Evolutionary conservation across 148 eudicot species (phyloP).

Genomic region (Rhododendron mucronatum): DNA sequence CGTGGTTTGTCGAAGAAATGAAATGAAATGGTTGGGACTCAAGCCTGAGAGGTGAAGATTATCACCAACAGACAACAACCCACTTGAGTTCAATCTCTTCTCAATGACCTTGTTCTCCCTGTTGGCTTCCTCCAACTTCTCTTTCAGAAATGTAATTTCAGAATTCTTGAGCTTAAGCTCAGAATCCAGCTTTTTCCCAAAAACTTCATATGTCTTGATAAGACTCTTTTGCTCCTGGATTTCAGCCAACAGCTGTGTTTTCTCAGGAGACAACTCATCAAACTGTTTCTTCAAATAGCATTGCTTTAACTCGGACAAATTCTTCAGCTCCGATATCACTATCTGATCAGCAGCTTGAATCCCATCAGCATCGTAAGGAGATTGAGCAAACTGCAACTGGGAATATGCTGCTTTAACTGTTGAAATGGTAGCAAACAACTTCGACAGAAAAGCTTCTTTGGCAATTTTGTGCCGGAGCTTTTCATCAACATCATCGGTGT

Average conservation of each 20-base stretch:
- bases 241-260: slow-evolving; percentile 49
- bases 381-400: slow-evolving; percentile 68
- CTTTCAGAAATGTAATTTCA: slow-evolving; percentile 60
- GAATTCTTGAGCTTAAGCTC: slow-evolving; percentile 68
- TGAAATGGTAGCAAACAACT: slow-evolving; percentile 70
- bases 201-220: slow-evolving; percentile 56
- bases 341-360: slow-evolving; percentile 71
- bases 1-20: slow-evolving; percentile 46
- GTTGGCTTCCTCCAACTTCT: slow-evolving; percentile 62
- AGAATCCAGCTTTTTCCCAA: slow-evolving; percentile 60
- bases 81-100: slow-evolving; percentile 72
- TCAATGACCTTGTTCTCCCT: slow-evolving; percentile 63
- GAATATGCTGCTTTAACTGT: slow-evolving; percentile 81
- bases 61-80: slow-evolving; percentile 42
- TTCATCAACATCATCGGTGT: slow-evolving; percentile 38
- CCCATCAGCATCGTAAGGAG: slow-evolving; percentile 75
- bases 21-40: slow-evolving; percentile 57
- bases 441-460: slow-evolving; percentile 68
- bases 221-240: slow-evolving; percentile 72
- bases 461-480: slow-evolving; percentile 30
- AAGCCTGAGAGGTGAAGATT: slow-evolving; percentile 58
- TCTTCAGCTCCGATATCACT: slow-evolving; percentile 64
- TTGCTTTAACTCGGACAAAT: slow-evolving; percentile 68
- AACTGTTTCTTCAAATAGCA: slow-evolving; percentile 64
- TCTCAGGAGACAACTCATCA: slow-evolving; percentile 55